Evolutionary conservation across 495 filamentous ascomycete species (phyloP).

Genomic region (Neurospora africana): DNA sequence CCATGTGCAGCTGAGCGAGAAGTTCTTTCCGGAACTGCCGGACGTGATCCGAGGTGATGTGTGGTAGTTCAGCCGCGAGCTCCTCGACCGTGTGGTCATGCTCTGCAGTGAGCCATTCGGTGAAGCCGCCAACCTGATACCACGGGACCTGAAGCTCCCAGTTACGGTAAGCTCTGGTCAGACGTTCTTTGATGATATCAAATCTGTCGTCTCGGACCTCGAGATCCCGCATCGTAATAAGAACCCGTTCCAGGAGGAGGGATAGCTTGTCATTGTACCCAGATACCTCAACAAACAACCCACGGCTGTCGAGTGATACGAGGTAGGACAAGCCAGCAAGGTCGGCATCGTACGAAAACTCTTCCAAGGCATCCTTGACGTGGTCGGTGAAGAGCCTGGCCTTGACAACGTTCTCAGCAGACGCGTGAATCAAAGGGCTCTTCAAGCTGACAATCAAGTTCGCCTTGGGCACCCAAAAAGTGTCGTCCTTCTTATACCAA

Average conservation of each 20-base stretch:
- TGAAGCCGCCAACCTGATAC: slow-evolving; percentile 80
- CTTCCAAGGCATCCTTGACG: slow-evolving; percentile 78
- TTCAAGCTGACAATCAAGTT: slow-evolving; percentile 71
- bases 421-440: slow-evolving; percentile 66
- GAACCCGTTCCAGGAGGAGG: slow-evolving; percentile 82
- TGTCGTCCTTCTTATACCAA: slow-evolving; percentile 99
- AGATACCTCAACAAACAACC: slow-evolving; percentile 67
- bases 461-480: slow-evolving; percentile 96
- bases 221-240: slow-evolving; percentile 76
- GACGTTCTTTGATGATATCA: slow-evolving; percentile 79
- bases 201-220: slow-evolving; percentile 77
- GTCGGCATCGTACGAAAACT: slow-evolving; percentile 96
- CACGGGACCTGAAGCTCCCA: slow-evolving; percentile 81
- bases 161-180: slow-evolving; percentile 67
- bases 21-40: slow-evolving; percentile 69
- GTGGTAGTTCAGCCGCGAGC: slow-evolving; percentile 62
- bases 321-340: slow-evolving; percentile 83
- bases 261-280: slow-evolving; percentile 96
- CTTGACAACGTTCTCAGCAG: slow-evolving; percentile 67
- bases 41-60: slow-evolving; percentile 64
- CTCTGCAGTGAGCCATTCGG: slow-evolving; percentile 66
- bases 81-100: slow-evolving; percentile 74
- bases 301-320: slow-evolving; percentile 56
- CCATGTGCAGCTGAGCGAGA: slow-evolving; percentile 75
- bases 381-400: slow-evolving; percentile 75